Base-by-base conservation (phyloP, 139 green algal genomes). In the Ettlia oleoabundans region DNA sequence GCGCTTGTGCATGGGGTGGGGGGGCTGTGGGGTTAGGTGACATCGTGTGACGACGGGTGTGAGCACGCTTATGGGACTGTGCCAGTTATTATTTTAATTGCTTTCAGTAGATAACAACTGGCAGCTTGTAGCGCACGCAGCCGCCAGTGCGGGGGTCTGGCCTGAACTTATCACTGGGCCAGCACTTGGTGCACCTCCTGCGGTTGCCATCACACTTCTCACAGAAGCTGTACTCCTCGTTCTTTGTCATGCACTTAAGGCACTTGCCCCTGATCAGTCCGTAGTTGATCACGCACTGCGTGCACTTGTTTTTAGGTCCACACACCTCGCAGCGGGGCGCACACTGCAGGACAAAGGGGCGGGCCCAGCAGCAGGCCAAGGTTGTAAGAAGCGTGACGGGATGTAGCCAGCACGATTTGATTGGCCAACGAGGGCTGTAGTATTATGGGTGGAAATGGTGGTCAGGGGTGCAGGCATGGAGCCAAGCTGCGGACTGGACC, bases 311-410 rank as follows among this genome's bases (percentile, higher is more conserved):
- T 30, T 51, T n/a, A 40, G 18, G 19, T 38, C 22, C 21, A 28
- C 68, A 76, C 26, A 55, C 26, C 4, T 55, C 68, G 41, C 68
- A 76, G 8, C 32, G 37, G 26, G 5, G 6, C 4, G 58, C 30
- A 40, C 68, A 76, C 68, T 76, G 68, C 68, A 41, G 68, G 40
- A 32, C n/a, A n/a, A n/a, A n/a, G n/a, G n/a, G n/a, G n/a, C n/a
- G n/a, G n/a, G 22, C 66, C 24, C 22, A 35, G 35, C 35, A 35
- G 47, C 47, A 58, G 47, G n/a, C n/a, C n/a, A n/a, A n/a, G n/a
- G n/a, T n/a, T n/a, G n/a, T n/a, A n/a, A n/a, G n/a, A n/a, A n/a
- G n/a, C n/a, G n/a, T n/a, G n/a, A n/a, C n/a, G n/a, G n/a, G n/a
- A n/a, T n/a, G n/a, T n/a, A n/a, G n/a, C n/a, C n/a, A n/a, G n/a